phyloP scores from a whole-genome alignment of 805 yeast genomes.

The Nakazawaea anatomiae region DNA sequence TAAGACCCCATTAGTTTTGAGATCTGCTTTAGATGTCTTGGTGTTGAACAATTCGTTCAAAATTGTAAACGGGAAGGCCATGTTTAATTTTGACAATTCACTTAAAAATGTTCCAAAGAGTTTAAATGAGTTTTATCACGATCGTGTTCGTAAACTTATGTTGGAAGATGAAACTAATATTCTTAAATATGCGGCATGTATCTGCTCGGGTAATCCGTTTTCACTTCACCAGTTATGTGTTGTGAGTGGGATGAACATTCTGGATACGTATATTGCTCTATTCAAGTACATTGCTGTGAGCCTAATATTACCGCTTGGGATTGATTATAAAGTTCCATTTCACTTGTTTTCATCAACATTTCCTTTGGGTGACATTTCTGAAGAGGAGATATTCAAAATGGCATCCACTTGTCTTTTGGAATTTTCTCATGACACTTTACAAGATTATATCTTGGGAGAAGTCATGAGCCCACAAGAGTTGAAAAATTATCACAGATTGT shows the following conservation, averaged over 20 bases:
- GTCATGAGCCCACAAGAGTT: slow-evolving; percentile 22
- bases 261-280: slow-evolving; percentile 26
- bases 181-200: slow-evolving; percentile 37
- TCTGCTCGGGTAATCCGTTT: slow-evolving; percentile 31
- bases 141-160: slow-evolving; percentile 19
- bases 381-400: slow-evolving; percentile 26
- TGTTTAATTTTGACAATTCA: neutral
- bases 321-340: slow-evolving; percentile 43
- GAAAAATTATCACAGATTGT: slow-evolving; percentile 27
- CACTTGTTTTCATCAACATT: slow-evolving; percentile 22
- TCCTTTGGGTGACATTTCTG: slow-evolving; percentile 23
- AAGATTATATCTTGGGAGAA: slow-evolving; percentile 24
- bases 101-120: neutral
- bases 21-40: neutral
- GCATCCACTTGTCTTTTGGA: slow-evolving; percentile 29
- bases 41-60: neutral
- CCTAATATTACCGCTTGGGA: slow-evolving; percentile 31
- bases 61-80: neutral
- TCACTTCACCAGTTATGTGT: slow-evolving; percentile 30
- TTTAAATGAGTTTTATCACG: slow-evolving; percentile 15
- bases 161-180: slow-evolving; percentile 15
- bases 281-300: slow-evolving; percentile 26
- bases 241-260: slow-evolving; percentile 29
- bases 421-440: slow-evolving; percentile 36
- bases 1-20: slow-evolving; percentile 2